Percentiles rank a stretch among this genome's conserved stretches.
phyloP scores from a whole-genome alignment of 2,329 filamentous ascomycete genomes.

The Trichoderma atroviride region DNA sequence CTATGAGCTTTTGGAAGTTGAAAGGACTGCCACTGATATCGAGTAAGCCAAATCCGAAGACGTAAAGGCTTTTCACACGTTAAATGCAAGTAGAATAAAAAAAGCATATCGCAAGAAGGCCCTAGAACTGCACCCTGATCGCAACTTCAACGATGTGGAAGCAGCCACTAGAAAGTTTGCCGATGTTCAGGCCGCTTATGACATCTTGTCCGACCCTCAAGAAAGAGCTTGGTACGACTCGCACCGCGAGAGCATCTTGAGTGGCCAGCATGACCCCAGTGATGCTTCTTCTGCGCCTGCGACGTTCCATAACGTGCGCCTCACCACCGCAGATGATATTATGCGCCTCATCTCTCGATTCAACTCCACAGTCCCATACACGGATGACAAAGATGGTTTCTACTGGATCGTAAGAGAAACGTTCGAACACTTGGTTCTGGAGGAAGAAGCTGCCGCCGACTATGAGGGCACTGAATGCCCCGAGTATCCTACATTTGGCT shows the following conservation, averaged over 20 bases:
- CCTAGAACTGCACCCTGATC: conserved; percentile 90
- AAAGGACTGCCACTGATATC: conserved; percentile 73
- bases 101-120: conserved; percentile 90
- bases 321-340: conserved; percentile 82
- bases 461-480: conserved; percentile 63
- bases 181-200: conserved; percentile 89
- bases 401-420: conserved; percentile 76
- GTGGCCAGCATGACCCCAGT: conserved; percentile 57
- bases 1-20: conserved; percentile 80
- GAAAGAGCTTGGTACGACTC: conserved; percentile 98
- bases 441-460: conserved; percentile 75
- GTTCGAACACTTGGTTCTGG: conserved; percentile 78
- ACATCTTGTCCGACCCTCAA: conserved; percentile 93
- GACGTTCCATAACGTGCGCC: conserved; percentile 67
- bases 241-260: conserved; percentile 82
- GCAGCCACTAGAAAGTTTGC: conserved; percentile 84
- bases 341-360: conserved; percentile 78
- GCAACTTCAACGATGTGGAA: conserved; percentile 85
- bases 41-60: conserved; percentile 58
- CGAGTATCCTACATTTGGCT: conserved; percentile 82
- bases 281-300: conserved; percentile 54
- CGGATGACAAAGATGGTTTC: conserved; percentile 80
- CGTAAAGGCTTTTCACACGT: background rate
- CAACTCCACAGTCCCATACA: conserved; percentile 75
- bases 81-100: conserved; percentile 66